Evolutionary conservation across 192 early-diverging fungal genomes (phyloP).

Genomic region (Piromyces finnis): DNA sequence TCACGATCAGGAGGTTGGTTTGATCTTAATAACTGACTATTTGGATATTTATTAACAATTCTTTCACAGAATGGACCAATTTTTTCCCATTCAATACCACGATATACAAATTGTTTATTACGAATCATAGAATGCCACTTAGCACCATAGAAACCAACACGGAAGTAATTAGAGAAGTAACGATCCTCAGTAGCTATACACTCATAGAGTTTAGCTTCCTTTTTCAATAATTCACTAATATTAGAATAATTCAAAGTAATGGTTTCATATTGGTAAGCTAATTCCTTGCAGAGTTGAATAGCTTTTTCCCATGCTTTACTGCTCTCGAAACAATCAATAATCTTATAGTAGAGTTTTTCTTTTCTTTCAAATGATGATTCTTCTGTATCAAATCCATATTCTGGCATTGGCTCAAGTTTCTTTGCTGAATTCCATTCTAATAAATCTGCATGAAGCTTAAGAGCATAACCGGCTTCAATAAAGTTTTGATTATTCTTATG

Average conservation of each 20-base stretch:
- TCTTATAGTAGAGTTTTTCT: slow-evolving; percentile 33
- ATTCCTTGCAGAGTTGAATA: slow-evolving; percentile 42
- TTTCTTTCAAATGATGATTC: slow-evolving; percentile 41
- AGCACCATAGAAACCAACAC: slow-evolving; percentile 53
- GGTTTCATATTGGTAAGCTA: slow-evolving; percentile 34
- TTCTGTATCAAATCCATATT: slow-evolving; percentile 21
- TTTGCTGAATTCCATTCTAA: slow-evolving; percentile 37
- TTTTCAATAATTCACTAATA: slow-evolving; percentile 24
- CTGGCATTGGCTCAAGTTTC: slow-evolving; percentile 20
- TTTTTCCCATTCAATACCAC: slow-evolving; percentile 56
- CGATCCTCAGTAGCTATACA: slow-evolving; percentile 24
- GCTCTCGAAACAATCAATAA: slow-evolving; percentile 38
- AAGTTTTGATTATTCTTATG: slow-evolving; percentile 30
- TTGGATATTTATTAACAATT: slow-evolving; percentile 44
- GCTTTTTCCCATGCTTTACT: slow-evolving; percentile 55
- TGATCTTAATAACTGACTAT: slow-evolving; percentile 21
- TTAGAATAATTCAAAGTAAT: slow-evolving; percentile 28
- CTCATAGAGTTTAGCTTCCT: slow-evolving; percentile 31
- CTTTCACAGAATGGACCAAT: slow-evolving; percentile 49
- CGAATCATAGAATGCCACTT: slow-evolving; percentile 29
- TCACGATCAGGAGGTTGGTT: slow-evolving; percentile 23
- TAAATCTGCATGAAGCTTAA: slow-evolving; percentile 48
- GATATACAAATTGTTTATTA: slow-evolving; percentile 50
- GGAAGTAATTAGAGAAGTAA: slow-evolving; percentile 41
- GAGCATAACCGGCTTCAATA: slow-evolving; percentile 46